phyloP scores from a whole-genome alignment of 768 basidiomycete species.

The Pleurotus ostreatus region DNA sequence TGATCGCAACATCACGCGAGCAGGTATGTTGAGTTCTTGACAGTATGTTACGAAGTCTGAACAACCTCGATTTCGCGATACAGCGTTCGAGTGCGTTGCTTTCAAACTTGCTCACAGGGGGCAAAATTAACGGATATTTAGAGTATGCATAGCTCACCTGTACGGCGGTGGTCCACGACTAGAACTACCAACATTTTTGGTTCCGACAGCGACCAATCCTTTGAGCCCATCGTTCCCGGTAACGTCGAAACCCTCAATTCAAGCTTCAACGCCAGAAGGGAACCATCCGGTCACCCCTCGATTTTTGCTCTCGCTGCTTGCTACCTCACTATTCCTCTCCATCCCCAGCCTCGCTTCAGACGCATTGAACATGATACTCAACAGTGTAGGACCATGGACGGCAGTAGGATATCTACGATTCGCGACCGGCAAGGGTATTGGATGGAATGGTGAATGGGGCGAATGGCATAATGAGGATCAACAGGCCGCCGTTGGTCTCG shows the following conservation, averaged over 20 bases:
- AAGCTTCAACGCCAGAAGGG: conserved; percentile 35
- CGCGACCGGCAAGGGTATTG: conserved; percentile 69
- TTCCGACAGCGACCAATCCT: conserved; percentile 65
- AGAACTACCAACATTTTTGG: conserved; percentile 57
- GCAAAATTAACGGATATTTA: conserved; percentile 23
- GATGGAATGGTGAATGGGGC: conserved; percentile 25
- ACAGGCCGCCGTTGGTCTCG: conserved; percentile 67
- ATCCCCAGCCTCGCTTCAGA: conserved; percentile 74
- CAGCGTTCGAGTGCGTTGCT: conserved; percentile 83
- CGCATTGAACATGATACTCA: conserved; percentile 66
- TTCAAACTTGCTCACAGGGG: background rate
- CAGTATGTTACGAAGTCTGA: conserved; percentile 1
- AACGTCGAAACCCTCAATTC: conserved; percentile 14
- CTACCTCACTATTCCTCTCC: conserved; percentile 83
- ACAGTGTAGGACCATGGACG: conserved; percentile 76
- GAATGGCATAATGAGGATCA: conserved; percentile 31
- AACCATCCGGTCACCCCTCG: conserved; percentile 76
- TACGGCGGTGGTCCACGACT: conserved; percentile 85
- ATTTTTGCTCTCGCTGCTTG: conserved; percentile 82
- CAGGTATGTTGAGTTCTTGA: conserved; percentile 48
- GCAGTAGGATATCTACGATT: conserved; percentile 76
- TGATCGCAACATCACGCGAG: conserved; percentile 84
- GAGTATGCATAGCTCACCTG: conserved; percentile 80
- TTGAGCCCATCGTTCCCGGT: conserved; percentile 66
- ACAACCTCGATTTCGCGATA: conserved; percentile 10